Base-by-base conservation (phyloP, 345 rosid genomes). In the Hibiscus tridactylites region DNA sequence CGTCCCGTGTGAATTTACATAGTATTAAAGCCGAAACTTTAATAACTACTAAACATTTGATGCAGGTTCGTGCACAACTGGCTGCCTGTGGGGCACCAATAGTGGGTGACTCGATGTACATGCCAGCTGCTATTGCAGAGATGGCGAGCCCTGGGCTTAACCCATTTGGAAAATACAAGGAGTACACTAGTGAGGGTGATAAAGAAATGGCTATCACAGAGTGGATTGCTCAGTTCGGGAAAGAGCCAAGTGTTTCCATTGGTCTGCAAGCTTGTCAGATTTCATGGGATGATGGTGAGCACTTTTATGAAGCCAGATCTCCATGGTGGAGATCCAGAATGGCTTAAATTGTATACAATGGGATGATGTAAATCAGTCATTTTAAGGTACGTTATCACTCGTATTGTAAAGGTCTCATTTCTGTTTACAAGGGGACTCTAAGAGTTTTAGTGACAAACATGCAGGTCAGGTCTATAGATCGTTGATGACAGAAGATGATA, bases 251-350 rank as follows among this genome's bases (percentile, higher is more conserved):
- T 57, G 82, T 90, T 64, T 91, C 88, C 44, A 85, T 91, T 37
- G 98, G 96, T 71, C 94, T 93, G 72, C 97, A 93, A 82, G 98
- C 98, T 37, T 88, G 85, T 79, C 95, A 90, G 68, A 88, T 91
- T 75, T 90, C 92, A 17, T 94, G 98, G 98, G 87, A 91, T 17
- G 88, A 87, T 65, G 91, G 85, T 50, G 77, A 83, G 65, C 87
- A 84, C 69, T 72, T 76, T 68, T 90, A 91, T 37, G 84, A 87
- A 77, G 97, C 98, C 63, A 83, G 91, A 59, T 82, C 92, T 66
- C 95, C 97, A 2, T 91, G 96, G 98, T 94, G 98, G 98, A 79
- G 90, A 78, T 50, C 65, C 61, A 44, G 39, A 39, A 26, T 19
- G 63, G 73, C 73, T 19, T 70, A 70, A 64, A 26, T 59, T 57